These are phyloP conservation scores for Kandelia obovata DNA, from an alignment of 345 rosid species.

Conservation along the genomic window DNA sequence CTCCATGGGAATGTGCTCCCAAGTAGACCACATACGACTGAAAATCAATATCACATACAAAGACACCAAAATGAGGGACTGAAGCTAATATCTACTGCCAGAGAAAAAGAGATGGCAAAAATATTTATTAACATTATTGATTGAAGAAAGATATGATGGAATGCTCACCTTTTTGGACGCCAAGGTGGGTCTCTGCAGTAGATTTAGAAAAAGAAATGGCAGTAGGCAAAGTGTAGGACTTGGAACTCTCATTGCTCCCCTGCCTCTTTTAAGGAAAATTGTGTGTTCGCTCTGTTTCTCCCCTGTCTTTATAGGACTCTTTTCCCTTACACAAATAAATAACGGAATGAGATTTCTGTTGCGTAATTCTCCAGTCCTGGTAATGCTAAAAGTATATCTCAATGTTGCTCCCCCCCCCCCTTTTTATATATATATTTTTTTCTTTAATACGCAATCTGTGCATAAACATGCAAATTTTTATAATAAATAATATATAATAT, in stretches of 20 bases:
- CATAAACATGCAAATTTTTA: too few relatives aligned
- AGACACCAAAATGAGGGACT: background rate
- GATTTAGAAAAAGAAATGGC: constrained; percentile 24
- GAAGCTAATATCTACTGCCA: background rate
- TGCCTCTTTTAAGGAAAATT: background rate
- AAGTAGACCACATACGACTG: background rate
- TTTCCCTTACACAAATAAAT: background rate
- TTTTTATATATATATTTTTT: background rate
- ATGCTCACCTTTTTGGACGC: constrained; percentile 49
- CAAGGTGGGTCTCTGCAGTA: constrained; percentile 25
- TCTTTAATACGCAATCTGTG: background rate
- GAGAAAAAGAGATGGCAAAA: too few relatives aligned
- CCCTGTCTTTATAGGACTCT: background rate
- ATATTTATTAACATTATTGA: too few relatives aligned
- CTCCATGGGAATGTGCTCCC: constrained; percentile 8
- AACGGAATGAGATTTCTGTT: background rate
- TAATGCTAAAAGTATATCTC: background rate
- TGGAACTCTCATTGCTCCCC: background rate
- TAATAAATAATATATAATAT: too few relatives aligned
- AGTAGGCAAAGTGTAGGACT: constrained; percentile 17
- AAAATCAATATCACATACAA: background rate
- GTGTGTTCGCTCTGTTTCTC: background rate
- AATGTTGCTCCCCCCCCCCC: too few relatives aligned
- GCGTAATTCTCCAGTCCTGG: too few relatives aligned
- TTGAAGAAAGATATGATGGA: background rate